These are phyloP conservation scores for Aspergillus diversus DNA, from an alignment of 495 filamentous ascomycete genomes.

Conservation along the genomic window DNA sequence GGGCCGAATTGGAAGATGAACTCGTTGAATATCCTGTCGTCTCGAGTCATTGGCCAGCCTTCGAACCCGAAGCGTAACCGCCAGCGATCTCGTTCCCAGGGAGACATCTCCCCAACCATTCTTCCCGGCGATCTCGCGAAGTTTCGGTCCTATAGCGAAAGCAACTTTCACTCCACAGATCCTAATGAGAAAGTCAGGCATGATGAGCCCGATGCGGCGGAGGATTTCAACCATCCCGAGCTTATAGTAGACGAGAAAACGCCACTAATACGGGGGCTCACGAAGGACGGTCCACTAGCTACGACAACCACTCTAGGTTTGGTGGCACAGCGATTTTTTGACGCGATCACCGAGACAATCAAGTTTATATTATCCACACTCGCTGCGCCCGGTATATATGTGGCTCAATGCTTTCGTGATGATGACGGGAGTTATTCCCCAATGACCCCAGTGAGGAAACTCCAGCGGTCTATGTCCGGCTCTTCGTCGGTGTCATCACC, in stretches of 20 bases:
- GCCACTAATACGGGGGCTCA: constrained; percentile 54
- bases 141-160: constrained; percentile 51
- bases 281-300: constrained; percentile 57
- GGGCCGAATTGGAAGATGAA: constrained; percentile 80
- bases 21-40: constrained; percentile 93
- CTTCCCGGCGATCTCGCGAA: constrained; percentile 49
- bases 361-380: constrained; percentile 78
- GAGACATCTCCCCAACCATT: constrained; percentile 52
- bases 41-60: constrained; percentile 75
- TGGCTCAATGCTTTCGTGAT: constrained; percentile 79
- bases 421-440: constrained; percentile 79
- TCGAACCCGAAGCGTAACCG: constrained; percentile 50
- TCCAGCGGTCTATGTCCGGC: constrained; percentile 50
- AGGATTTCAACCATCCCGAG: constrained; percentile 38
- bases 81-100: constrained; percentile 68
- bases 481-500: constrained; percentile 23
- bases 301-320: constrained; percentile 53
- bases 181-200: constrained; percentile 38
- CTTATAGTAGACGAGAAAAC: constrained; percentile 65
- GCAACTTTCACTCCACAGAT: constrained; percentile 42
- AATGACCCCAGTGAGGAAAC: constrained; percentile 60
- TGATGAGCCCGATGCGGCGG: constrained; percentile 29
- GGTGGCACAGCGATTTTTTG: constrained; percentile 49
- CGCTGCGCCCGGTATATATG: constrained; percentile 75
- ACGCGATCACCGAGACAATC: constrained; percentile 66